Percentiles rank a stretch among this genome's conserved stretches.
phyloP scores from a whole-genome alignment of 352 stramenopile species.

The Globisporangium splendens region DNA sequence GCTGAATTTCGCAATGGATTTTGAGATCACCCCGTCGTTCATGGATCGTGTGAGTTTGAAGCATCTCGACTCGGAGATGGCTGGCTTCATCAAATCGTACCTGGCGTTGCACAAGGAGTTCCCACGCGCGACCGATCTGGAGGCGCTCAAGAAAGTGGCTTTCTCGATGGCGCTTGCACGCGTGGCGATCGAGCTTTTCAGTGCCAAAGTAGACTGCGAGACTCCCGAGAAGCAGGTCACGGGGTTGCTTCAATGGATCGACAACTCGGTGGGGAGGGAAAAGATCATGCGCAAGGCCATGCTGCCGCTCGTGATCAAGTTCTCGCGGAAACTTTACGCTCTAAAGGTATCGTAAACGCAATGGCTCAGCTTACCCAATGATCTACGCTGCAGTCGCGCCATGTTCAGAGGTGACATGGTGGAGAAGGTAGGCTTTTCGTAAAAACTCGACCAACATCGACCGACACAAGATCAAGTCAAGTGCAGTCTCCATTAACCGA shows the following conservation, averaged over 20 bases:
- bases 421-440: no score
- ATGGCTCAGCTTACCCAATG: no score
- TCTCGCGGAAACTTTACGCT: conserved; percentile 66
- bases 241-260: conserved; percentile 69
- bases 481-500: no score
- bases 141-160: conserved; percentile 69
- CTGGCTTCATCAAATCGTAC: conserved; percentile 59
- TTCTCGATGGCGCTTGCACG: conserved; percentile 64
- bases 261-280: conserved; percentile 65
- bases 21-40: conserved; percentile 76
- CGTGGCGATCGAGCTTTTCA: conserved; percentile 70
- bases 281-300: conserved; percentile 67
- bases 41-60: conserved; percentile 79
- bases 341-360: conserved; percentile 10
- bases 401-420: no score
- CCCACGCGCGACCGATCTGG: conserved; percentile 41
- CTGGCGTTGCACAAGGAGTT: conserved; percentile 54
- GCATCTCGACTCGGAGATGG: conserved; percentile 58
- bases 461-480: no score
- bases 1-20: conserved; percentile 74
- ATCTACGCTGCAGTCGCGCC: no score
- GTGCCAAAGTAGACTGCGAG: conserved; percentile 58
- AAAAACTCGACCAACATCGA: no score
- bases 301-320: conserved; percentile 68
- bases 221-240: conserved; percentile 70